These are phyloP conservation scores for Exophiala phaeomuriformis DNA, from an alignment of 2,329 filamentous ascomycete species.

Conservation along the genomic window DNA sequence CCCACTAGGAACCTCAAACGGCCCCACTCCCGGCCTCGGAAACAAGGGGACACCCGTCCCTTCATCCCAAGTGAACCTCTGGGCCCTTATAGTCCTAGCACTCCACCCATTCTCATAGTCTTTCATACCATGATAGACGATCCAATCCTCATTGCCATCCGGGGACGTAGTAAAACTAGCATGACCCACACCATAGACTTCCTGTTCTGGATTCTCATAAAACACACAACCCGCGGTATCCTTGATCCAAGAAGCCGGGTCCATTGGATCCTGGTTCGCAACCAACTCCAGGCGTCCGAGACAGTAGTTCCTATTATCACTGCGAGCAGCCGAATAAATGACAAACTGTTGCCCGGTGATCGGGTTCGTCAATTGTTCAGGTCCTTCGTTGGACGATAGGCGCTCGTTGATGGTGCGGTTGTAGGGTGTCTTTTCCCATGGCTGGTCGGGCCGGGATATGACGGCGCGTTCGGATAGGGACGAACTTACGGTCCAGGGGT, in stretches of 20 bases:
- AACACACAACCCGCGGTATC: slow-evolving; percentile 43
- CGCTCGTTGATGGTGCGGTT: slow-evolving; percentile 34
- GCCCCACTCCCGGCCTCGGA: slow-evolving; percentile 44
- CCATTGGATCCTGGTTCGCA: slow-evolving; percentile 43
- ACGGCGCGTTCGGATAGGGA: slow-evolving; percentile 43
- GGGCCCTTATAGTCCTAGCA: slow-evolving; percentile 43
- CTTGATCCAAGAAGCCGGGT: slow-evolving; percentile 44
- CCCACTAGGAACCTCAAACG: slow-evolving; percentile 36
- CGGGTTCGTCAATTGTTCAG: slow-evolving; percentile 45
- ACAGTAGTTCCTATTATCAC: slow-evolving; percentile 49
- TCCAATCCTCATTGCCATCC: slow-evolving; percentile 44
- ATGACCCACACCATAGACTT: slow-evolving; percentile 45
- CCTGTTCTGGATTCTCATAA: slow-evolving; percentile 41
- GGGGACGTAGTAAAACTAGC: slow-evolving; percentile 46
- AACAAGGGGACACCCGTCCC: slow-evolving; percentile 42
- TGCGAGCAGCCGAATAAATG: slow-evolving; percentile 44
- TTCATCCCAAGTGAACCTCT: slow-evolving; percentile 44
- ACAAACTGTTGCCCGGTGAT: slow-evolving; percentile 44
- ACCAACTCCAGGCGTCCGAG: slow-evolving; percentile 46
- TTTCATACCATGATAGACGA: slow-evolving; percentile 49
- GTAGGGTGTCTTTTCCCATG: slow-evolving; percentile 48
- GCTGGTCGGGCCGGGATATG: slow-evolving; percentile 41
- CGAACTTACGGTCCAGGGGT: slow-evolving; percentile 43
- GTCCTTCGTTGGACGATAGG: slow-evolving; percentile 45
- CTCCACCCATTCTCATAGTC: slow-evolving; percentile 43